phyloP scores from a whole-genome alignment of 257 asterid species.

The Solanum corneliomulleri region DNA sequence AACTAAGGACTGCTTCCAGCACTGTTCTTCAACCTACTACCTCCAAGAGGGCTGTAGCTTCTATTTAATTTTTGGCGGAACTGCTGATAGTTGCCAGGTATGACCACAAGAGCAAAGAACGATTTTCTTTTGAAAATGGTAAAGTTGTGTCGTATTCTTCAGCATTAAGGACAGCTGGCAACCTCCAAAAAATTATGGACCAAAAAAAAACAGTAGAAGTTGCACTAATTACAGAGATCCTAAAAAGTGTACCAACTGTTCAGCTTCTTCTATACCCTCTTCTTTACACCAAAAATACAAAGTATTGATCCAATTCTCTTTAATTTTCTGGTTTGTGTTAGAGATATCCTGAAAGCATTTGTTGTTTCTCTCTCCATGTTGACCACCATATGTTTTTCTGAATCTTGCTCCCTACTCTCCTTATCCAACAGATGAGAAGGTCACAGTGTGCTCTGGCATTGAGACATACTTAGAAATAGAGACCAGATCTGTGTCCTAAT shows the following conservation, averaged over 20 bases:
- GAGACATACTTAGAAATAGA: not conserved
- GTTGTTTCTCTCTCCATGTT: not conserved
- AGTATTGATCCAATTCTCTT: not conserved
- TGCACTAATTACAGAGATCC: too few relatives aligned
- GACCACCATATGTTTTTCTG: not conserved
- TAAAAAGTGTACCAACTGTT: not conserved
- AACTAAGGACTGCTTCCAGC: not conserved
- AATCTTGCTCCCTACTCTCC: not conserved
- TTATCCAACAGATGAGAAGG: not conserved
- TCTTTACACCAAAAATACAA: not conserved
- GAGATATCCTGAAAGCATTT: not conserved
- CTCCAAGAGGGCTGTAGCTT: not conserved
- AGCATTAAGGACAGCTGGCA: not conserved
- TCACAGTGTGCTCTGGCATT: not conserved
- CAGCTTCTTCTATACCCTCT: not conserved
- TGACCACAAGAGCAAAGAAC: not conserved
- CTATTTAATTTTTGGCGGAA: not conserved
- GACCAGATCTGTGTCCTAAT: not conserved
- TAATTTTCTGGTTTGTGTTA: not conserved
- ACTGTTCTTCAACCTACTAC: not conserved
- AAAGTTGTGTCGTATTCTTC: not conserved
- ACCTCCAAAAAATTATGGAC: too few relatives aligned
- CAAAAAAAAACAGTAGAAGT: too few relatives aligned
- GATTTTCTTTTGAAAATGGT: not conserved
- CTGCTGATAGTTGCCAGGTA: not conserved